Percentiles rank a stretch among this genome's conserved stretches.
phyloP scores from a whole-genome alignment of 176 grass and related monocot species.

The Phragmites australis region DNA sequence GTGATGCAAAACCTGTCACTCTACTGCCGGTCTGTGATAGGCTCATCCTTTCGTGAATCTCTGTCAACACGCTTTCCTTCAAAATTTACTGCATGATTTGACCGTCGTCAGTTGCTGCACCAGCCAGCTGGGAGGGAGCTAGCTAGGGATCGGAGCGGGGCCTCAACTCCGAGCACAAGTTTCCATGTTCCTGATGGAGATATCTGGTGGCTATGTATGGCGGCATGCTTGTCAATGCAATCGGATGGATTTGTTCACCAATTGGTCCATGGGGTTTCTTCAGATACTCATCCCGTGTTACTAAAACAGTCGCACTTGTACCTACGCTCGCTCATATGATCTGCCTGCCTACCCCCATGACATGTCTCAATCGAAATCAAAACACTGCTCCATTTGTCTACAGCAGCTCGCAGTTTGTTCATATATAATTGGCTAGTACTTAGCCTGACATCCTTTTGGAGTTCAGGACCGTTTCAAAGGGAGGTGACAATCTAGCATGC shows the following conservation, averaged over 20 bases:
- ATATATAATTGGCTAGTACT: neutral
- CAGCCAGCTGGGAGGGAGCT: neutral
- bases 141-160: neutral
- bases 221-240: neutral
- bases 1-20: neutral
- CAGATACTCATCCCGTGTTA: neutral
- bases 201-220: constrained; percentile 2
- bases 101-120: neutral
- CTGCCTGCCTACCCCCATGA: constrained; percentile 24
- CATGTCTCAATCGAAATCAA: neutral
- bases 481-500: neutral
- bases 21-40: neutral
- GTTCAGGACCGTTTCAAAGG: constrained; percentile 26
- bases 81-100: neutral
- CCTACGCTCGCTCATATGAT: neutral
- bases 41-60: neutral
- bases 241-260: neutral
- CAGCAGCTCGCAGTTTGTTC: neutral
- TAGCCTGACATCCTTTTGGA: neutral
- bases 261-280: neutral
- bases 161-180: neutral
- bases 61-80: constrained; percentile 28
- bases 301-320: constrained; percentile 1
- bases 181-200: constrained; percentile 29
- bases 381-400: neutral